Conservation (phyloP, 306 rosid species). For the Dryas drummondii region DNA sequence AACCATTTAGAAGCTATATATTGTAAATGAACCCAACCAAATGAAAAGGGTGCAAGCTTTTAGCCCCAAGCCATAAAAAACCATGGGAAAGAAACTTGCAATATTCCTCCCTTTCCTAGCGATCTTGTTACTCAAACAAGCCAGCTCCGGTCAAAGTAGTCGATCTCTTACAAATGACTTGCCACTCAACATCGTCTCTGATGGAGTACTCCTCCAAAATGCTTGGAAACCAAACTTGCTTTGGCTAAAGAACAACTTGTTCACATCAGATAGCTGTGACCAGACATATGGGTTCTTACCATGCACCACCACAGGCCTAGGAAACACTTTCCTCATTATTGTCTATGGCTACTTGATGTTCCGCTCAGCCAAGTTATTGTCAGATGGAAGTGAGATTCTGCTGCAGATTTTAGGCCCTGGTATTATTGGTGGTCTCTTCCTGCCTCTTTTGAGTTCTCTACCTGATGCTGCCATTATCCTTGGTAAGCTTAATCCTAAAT, state of each 20-base stretch:
- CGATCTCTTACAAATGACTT: slow-evolving; percentile 1
- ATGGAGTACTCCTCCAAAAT: background rate
- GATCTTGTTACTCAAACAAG: slow-evolving; percentile 3
- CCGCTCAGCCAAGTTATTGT: slow-evolving; percentile 39
- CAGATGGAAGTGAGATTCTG: slow-evolving; percentile 47
- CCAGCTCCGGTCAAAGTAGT: slow-evolving; percentile 1
- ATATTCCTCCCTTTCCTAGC: background rate
- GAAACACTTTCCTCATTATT: slow-evolving; percentile 42
- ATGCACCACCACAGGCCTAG: slow-evolving; percentile 35
- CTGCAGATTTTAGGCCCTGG: slow-evolving; percentile 55
- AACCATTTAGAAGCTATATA: background rate
- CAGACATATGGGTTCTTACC: slow-evolving; percentile 50
- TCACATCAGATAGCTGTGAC: slow-evolving; percentile 31
- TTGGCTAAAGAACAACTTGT: background rate
- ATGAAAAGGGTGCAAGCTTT: background rate
- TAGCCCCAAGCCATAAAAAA: background rate
- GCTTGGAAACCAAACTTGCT: background rate
- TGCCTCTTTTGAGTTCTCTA: slow-evolving; percentile 44
- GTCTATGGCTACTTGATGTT: slow-evolving; percentile 55
- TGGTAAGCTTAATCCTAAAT: slow-evolving; percentile 27
- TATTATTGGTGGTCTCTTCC: slow-evolving; percentile 43
- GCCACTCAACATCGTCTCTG: background rate
- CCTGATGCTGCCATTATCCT: slow-evolving; percentile 53
- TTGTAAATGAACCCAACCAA: background rate
- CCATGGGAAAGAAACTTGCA: slow-evolving; percentile 2